Percentiles rank a stretch among this genome's conserved stretches.
Evolutionary conservation across 2,329 filamentous ascomycete species (phyloP).

Genomic region (Albifimbria verrucaria): DNA sequence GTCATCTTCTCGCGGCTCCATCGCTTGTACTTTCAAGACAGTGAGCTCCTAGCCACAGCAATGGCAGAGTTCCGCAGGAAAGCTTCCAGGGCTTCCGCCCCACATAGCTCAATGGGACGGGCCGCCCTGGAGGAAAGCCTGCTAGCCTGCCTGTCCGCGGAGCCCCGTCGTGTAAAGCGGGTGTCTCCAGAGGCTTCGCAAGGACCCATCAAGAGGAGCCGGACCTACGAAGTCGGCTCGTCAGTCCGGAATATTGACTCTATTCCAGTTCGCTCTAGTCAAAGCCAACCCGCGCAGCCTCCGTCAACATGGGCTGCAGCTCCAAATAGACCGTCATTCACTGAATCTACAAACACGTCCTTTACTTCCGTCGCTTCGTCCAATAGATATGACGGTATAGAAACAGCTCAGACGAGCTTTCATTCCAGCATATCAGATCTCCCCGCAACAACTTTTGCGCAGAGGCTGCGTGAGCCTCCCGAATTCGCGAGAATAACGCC

Average conservation of each 20-base stretch:
- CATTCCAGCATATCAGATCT: not conserved
- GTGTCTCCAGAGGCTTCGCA: slow-evolving; percentile 1
- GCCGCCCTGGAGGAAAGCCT: slow-evolving; percentile 21
- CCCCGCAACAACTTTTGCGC: not conserved
- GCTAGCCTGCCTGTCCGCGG: slow-evolving; percentile 11
- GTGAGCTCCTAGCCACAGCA: not conserved
- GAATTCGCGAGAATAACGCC: not conserved
- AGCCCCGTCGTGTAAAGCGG: slow-evolving; percentile 8
- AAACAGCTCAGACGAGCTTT: not conserved
- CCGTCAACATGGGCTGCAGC: not conserved
- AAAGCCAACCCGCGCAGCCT: not conserved
- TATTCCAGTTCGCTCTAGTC: slow-evolving; percentile 10
- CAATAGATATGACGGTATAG: not conserved
- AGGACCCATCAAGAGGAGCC: not conserved
- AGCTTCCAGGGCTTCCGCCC: not conserved
- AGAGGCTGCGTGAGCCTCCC: not conserved
- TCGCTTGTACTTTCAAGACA: not conserved
- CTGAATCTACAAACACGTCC: not conserved
- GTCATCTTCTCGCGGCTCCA: not conserved
- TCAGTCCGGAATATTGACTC: slow-evolving; percentile 7
- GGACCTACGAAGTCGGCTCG: not conserved
- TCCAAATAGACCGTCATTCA: not conserved
- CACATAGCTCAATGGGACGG: slow-evolving; percentile 12
- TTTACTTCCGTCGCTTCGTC: not conserved
- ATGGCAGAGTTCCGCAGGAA: not conserved